Conservation (phyloP, 257 asterid species). For the Rauvolfia tetraphylla region DNA sequence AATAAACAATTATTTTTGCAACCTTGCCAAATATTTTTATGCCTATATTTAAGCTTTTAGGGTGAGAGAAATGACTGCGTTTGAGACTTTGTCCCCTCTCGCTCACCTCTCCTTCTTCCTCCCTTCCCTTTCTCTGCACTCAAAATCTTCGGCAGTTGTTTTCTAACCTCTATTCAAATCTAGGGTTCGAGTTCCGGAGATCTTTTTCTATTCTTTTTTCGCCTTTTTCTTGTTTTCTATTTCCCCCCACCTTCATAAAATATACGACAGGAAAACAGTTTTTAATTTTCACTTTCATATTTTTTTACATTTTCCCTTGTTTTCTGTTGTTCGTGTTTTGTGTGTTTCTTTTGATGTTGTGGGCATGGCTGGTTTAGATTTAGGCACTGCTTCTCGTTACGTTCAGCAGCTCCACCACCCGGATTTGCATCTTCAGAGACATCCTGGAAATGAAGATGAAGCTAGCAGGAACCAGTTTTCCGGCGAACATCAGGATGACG, state of each 20-base stretch:
- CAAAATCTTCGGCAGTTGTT: conserved; percentile 8
- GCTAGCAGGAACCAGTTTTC: conserved; percentile 25
- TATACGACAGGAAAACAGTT: neutral
- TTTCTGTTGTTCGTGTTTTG: conserved; percentile 4
- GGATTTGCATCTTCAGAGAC: conserved; percentile 17
- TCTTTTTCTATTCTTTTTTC: neutral
- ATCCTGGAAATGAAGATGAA: conserved; percentile 5
- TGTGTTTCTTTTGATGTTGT: conserved; percentile 6
- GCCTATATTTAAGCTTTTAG: conserved; percentile 20
- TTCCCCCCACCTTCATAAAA: conserved; percentile 6
- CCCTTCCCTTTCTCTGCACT: conserved; percentile 21
- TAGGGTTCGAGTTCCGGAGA: conserved; percentile 18
- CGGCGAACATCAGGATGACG: conserved; percentile 25
- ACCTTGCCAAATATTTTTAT: conserved; percentile 6
- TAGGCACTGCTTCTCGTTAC: conserved; percentile 63
- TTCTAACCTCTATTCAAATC: conserved; percentile 20
- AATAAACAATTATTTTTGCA: conserved; percentile 6
- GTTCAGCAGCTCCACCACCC: conserved; percentile 47
- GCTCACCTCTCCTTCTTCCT: neutral
- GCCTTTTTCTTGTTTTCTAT: neutral
- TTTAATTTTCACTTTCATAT: neutral
- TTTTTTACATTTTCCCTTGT: conserved; percentile 16
- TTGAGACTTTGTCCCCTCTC: conserved; percentile 10
- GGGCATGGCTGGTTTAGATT: conserved; percentile 77
- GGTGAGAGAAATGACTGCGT: conserved; percentile 18